Evolutionary conservation across 345 rosid genomes (phyloP).

Genomic region (Citrus unshiu): DNA sequence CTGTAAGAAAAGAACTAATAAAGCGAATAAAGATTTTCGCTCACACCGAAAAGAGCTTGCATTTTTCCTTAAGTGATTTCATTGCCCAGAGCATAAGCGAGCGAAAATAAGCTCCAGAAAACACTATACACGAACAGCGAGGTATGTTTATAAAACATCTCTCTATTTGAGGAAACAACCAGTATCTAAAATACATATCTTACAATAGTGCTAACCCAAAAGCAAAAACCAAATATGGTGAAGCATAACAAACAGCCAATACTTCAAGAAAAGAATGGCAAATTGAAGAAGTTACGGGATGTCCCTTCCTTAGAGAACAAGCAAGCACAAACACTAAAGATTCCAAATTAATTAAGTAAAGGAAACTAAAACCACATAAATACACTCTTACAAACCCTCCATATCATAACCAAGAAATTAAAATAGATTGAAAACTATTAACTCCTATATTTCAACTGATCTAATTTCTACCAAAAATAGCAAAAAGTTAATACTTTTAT

Average conservation of each 20-base stretch:
- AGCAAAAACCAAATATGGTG: not conserved
- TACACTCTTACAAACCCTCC: not conserved
- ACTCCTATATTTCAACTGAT: not conserved
- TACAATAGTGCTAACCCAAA: conserved; percentile 12
- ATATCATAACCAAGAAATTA: not conserved
- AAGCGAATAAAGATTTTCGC: not conserved
- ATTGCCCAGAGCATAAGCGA: conserved; percentile 15
- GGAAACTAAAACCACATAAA: conserved; percentile 13
- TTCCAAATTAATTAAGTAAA: conserved; percentile 17
- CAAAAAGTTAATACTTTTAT: not conserved
- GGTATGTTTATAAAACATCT: conserved; percentile 32
- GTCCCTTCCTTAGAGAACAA: conserved; percentile 39
- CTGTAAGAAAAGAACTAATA: not conserved
- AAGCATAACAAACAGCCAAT: conserved; percentile 20
- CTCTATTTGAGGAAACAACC: conserved; percentile 23
- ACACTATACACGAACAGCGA: conserved; percentile 24
- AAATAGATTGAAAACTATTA: not conserved
- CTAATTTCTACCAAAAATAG: not conserved
- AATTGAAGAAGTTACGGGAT: conserved; percentile 14
- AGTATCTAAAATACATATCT: conserved; percentile 32
- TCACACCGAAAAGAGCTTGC: conserved; percentile 36
- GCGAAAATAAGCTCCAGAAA: conserved; percentile 32
- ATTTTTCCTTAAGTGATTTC: conserved; percentile 34
- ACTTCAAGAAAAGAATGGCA: conserved; percentile 40
- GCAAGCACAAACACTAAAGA: conserved; percentile 31